Evolutionary conservation across 2,329 filamentous ascomycete genomes (phyloP).

Genomic region (Chrysosporium keratinophilum): DNA sequence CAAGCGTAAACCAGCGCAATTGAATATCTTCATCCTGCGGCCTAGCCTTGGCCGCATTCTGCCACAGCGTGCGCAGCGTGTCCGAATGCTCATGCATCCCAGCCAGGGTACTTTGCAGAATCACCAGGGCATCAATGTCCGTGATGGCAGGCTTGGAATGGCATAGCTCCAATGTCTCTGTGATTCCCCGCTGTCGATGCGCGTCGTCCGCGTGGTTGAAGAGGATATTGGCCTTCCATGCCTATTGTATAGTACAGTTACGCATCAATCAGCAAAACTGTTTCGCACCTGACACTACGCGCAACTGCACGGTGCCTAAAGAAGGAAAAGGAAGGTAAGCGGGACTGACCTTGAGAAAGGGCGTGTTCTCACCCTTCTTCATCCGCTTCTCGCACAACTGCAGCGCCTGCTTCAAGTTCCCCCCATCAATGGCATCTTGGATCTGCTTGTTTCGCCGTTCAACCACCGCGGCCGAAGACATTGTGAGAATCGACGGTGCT

Average conservation of each 20-base stretch:
- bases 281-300: background rate
- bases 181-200: slow-evolving; percentile 35
- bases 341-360: slow-evolving; percentile 30
- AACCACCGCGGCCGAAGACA: slow-evolving; percentile 33
- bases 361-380: slow-evolving; percentile 45
- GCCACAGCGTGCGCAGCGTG: slow-evolving; percentile 34
- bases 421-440: slow-evolving; percentile 40
- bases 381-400: slow-evolving; percentile 43
- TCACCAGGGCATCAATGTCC: slow-evolving; percentile 37
- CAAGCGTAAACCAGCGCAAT: slow-evolving; percentile 36
- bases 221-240: slow-evolving; percentile 37
- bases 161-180: slow-evolving; percentile 36
- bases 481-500: slow-evolving; percentile 13
- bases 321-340: background rate
- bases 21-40: slow-evolving; percentile 37
- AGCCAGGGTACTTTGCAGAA: slow-evolving; percentile 34
- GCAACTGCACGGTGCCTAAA: background rate
- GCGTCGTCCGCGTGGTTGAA: slow-evolving; percentile 33
- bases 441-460: slow-evolving; percentile 41
- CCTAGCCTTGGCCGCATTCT: slow-evolving; percentile 37
- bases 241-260: slow-evolving; percentile 23
- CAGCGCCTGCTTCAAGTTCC: slow-evolving; percentile 41
- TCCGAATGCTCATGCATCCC: slow-evolving; percentile 28
- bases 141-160: slow-evolving; percentile 34
- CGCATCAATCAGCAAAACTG: background rate